Percentiles rank a stretch among this genome's conserved stretches.
Evolutionary conservation across 2,329 filamentous ascomycete species (phyloP).

Genomic region (Eurotiales sp.): DNA sequence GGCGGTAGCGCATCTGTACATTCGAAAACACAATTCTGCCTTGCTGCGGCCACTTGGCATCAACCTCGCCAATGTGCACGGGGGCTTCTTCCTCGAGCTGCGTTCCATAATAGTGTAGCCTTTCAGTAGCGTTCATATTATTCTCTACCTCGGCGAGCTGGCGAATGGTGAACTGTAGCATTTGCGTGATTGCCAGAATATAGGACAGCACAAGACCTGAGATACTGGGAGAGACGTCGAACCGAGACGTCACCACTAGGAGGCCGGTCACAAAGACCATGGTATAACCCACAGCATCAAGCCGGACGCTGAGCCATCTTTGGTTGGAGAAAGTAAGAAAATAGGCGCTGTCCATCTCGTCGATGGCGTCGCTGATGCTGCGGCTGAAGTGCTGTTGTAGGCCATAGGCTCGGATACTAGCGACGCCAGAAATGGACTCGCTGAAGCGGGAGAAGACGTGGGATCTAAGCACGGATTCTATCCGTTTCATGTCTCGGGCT

Average conservation of each 20-base stretch:
- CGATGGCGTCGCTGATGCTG: constrained; percentile 67
- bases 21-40: constrained; percentile 75
- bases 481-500: constrained; percentile 89
- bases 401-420: constrained; percentile 84
- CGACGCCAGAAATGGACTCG: constrained; percentile 78
- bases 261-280: constrained; percentile 87
- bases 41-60: constrained; percentile 75
- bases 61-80: constrained; percentile 67
- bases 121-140: constrained; percentile 95
- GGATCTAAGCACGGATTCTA: constrained; percentile 84
- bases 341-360: constrained; percentile 89
- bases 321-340: constrained; percentile 93
- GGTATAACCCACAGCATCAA: constrained; percentile 77
- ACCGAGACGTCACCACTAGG: constrained; percentile 82
- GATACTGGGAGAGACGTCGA: constrained; percentile 76
- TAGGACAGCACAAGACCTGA: constrained; percentile 83
- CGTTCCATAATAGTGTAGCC: constrained; percentile 84
- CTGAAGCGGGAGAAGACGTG: constrained; percentile 86
- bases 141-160: constrained; percentile 95
- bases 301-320: constrained; percentile 77
- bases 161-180: constrained; percentile 89
- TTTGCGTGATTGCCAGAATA: constrained; percentile 86
- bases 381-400: constrained; percentile 68
- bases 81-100: constrained; percentile 86
- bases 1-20: constrained; percentile 75